These are phyloP conservation scores for Apophysomyces variabilis DNA, from an alignment of 371 early-diverging fungal genomes.

Conservation along the genomic window DNA sequence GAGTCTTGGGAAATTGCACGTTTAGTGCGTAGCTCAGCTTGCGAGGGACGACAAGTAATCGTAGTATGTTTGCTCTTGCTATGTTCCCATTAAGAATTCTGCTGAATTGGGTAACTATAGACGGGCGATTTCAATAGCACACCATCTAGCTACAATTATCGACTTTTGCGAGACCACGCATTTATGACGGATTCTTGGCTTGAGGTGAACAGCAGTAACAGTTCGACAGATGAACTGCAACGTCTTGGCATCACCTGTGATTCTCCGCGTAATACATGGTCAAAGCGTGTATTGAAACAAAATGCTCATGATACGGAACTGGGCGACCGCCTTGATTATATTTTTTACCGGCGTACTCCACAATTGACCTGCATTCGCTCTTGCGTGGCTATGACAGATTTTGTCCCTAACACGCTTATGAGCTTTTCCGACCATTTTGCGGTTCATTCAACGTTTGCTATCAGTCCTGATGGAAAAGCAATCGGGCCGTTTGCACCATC, in stretches of 20 bases:
- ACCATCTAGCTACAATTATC: slow-evolving; percentile 52
- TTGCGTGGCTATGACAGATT: slow-evolving; percentile 48
- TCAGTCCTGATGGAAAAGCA: not conserved
- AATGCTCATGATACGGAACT: slow-evolving; percentile 32
- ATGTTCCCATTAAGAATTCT: not conserved
- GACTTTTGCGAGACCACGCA: slow-evolving; percentile 48
- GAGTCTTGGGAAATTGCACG: slow-evolving; percentile 65
- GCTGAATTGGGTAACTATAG: slow-evolving; percentile 24
- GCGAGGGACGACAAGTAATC: slow-evolving; percentile 60
- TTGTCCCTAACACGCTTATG: slow-evolving; percentile 41
- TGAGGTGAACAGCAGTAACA: slow-evolving; percentile 19
- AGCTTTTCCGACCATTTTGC: slow-evolving; percentile 67
- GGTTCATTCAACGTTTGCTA: slow-evolving; percentile 52
- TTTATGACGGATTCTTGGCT: slow-evolving; percentile 65
- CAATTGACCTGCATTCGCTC: slow-evolving; percentile 46
- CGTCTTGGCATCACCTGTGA: slow-evolving; percentile 61
- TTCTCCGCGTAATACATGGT: slow-evolving; percentile 61
- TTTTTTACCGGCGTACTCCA: slow-evolving; percentile 52
- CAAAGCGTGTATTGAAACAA: slow-evolving; percentile 35
- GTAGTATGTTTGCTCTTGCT: slow-evolving; percentile 38
- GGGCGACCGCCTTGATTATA: slow-evolving; percentile 66
- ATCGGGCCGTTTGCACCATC: not conserved
- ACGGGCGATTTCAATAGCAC: slow-evolving; percentile 66
- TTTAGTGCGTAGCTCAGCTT: slow-evolving; percentile 45
- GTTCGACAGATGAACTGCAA: slow-evolving; percentile 35